phyloP scores from a whole-genome alignment of 2,329 filamentous ascomycete genomes.

The Aulographum hederae region DNA sequence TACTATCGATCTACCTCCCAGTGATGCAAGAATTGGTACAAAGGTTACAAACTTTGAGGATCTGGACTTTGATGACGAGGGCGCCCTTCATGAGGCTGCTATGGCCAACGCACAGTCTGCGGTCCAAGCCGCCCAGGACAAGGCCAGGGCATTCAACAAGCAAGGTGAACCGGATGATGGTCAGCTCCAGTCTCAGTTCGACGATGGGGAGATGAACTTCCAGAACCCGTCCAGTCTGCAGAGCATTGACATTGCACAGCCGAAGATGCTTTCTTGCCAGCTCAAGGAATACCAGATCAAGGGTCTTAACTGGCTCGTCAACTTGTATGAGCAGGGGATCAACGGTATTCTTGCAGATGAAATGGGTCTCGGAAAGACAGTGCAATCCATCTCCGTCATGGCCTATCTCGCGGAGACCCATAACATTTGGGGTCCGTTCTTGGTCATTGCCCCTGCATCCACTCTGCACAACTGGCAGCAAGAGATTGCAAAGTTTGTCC shows the following conservation, averaged over 20 bases:
- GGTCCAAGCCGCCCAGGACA: slow-evolving; percentile 83
- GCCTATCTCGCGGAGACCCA: slow-evolving; percentile 93
- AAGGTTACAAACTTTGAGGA: slow-evolving; percentile 91
- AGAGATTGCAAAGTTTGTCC: slow-evolving; percentile 89
- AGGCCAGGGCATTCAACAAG: slow-evolving; percentile 83
- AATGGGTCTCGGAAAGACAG: slow-evolving; percentile 96
- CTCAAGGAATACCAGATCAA: slow-evolving; percentile 98
- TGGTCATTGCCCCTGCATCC: slow-evolving; percentile 89
- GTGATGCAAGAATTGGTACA: slow-evolving; percentile 11
- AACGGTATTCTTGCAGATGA: slow-evolving; percentile 96
- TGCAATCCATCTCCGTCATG: slow-evolving; percentile 96
- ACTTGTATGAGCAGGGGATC: slow-evolving; percentile 98
- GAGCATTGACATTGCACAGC: slow-evolving; percentile 85
- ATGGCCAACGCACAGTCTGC: slow-evolving; percentile 93
- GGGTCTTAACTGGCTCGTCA: slow-evolving; percentile 97
- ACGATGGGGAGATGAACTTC: slow-evolving; percentile 98
- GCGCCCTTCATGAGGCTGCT: slow-evolving; percentile 60
- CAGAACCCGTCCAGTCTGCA: slow-evolving; percentile 93
- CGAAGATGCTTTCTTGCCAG: slow-evolving; percentile 79
- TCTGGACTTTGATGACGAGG: slow-evolving; percentile 90
- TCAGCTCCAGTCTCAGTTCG: slow-evolving; percentile 31
- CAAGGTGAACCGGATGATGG: slow-evolving; percentile 22
- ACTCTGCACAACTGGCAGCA: slow-evolving; percentile 99
- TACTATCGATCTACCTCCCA: slow-evolving; percentile 27
- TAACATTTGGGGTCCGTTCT: slow-evolving; percentile 94